A percentile compares a stretch with the other conserved stretches of the same genome.
Conservation (phyloP, 2,329 filamentous ascomycete species). For the Microsporum ferrugineum region DNA sequence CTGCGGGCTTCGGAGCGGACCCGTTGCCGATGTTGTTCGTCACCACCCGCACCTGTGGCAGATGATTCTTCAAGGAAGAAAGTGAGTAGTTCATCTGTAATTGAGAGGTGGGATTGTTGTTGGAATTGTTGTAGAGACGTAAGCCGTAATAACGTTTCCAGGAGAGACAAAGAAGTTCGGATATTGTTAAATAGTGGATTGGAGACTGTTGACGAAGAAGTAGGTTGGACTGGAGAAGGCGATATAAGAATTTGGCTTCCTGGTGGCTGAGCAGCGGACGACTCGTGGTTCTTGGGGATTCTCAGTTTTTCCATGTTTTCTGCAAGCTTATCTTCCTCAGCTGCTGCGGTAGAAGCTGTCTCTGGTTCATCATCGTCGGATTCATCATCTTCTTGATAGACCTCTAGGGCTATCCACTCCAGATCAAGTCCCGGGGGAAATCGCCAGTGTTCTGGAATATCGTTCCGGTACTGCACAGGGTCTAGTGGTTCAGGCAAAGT, state of each 20-base stretch:
- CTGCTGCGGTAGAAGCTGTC: slow-evolving; percentile 16
- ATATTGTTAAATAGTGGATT: slow-evolving; percentile 44
- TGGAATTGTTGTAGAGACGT: slow-evolving; percentile 85
- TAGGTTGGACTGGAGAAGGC: slow-evolving; percentile 37
- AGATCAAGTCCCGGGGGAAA: slow-evolving; percentile 68
- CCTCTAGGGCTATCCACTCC: slow-evolving; percentile 85
- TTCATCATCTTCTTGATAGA: slow-evolving; percentile 55
- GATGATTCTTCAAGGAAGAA: slow-evolving; percentile 69
- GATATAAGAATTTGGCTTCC: slow-evolving; percentile 15
- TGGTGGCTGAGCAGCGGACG: slow-evolving; percentile 3
- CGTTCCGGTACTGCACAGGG: slow-evolving; percentile 10
- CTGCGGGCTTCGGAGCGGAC: slow-evolving; percentile 49
- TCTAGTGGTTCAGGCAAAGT: slow-evolving; percentile 5
- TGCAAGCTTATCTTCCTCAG: slow-evolving; percentile 26
- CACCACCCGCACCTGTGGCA: slow-evolving; percentile 53
- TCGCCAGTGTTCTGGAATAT: slow-evolving; percentile 39
- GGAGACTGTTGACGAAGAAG: slow-evolving; percentile 32
- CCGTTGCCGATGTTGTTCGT: slow-evolving; percentile 49
- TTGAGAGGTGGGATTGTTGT: slow-evolving; percentile 76
- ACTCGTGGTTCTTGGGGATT: slow-evolving; percentile 32
- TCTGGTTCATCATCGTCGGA: slow-evolving; percentile 40
- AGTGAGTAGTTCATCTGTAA: slow-evolving; percentile 76
- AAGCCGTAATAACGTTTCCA: slow-evolving; percentile 80
- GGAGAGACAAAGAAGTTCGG: slow-evolving; percentile 61
- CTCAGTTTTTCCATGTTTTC: slow-evolving; percentile 38